Percentiles rank a stretch among this genome's conserved stretches.
phyloP scores from a whole-genome alignment of 2,329 filamentous ascomycete genomes.

The Pestalotiopsis sp. region DNA sequence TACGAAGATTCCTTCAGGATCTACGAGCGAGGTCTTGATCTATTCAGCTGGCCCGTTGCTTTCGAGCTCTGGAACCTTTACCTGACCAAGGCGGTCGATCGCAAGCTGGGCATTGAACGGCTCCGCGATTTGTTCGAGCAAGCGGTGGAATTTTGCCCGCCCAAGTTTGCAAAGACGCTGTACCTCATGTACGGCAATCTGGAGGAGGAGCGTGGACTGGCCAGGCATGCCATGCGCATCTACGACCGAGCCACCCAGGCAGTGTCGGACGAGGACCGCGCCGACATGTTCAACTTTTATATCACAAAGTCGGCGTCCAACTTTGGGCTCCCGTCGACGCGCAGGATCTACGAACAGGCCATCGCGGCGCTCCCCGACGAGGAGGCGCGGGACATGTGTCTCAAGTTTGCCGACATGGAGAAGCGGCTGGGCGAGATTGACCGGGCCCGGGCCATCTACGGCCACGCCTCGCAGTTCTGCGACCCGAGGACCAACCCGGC shows the following conservation, averaged over 20 bases:
- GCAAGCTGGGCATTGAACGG: constrained; percentile 93
- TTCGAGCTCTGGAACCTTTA: constrained; percentile 99
- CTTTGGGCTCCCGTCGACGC: constrained; percentile 92
- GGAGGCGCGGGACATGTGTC: constrained; percentile 96
- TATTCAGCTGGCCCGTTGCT: constrained; percentile 98
- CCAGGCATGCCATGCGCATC: constrained; percentile 96
- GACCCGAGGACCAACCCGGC: constrained; percentile 86
- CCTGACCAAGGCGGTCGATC: constrained; percentile 93
- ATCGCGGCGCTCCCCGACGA: constrained; percentile 91
- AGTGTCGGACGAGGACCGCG: constrained; percentile 90
- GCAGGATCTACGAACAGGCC: constrained; percentile 94
- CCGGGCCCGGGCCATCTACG: constrained; percentile 91
- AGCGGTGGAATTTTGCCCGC: constrained; percentile 90
- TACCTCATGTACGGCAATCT: constrained; percentile 99
- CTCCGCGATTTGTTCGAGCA: constrained; percentile 96
- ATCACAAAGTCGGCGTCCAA: constrained; percentile 98
- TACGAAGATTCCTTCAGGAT: constrained; percentile 98
- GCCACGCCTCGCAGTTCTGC: constrained; percentile 95
- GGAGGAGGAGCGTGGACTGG: constrained; percentile 92
- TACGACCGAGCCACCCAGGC: constrained; percentile 96
- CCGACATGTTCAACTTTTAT: constrained; percentile 99
- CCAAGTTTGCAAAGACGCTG: constrained; percentile 92
- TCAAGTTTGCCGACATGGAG: constrained; percentile 98
- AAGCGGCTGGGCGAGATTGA: constrained; percentile 90
- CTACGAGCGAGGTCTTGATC: constrained; percentile 91